Conservation (phyloP, 2,329 filamentous ascomycete species). For the Apiospora malaysiana region DNA sequence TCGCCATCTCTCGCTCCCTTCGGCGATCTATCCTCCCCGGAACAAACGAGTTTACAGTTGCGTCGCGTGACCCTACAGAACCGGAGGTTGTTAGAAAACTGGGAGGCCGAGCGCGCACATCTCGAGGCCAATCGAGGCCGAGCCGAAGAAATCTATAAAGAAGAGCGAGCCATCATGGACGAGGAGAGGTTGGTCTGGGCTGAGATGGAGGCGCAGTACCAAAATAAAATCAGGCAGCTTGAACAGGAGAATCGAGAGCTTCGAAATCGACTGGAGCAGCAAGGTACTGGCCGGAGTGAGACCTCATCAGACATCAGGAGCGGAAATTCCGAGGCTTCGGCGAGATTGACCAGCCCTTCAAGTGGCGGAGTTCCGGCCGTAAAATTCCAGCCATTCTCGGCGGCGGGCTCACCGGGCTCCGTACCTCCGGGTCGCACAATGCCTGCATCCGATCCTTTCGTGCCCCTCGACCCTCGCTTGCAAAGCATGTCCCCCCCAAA, state of each 20-base stretch:
- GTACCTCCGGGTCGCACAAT: constrained; percentile 35
- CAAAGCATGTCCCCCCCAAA: constrained; percentile 43
- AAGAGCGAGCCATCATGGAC: constrained; percentile 60
- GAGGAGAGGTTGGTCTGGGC: constrained; percentile 55
- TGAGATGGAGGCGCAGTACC: constrained; percentile 44
- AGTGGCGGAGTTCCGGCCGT: constrained; percentile 26
- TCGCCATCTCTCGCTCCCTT: constrained; percentile 28
- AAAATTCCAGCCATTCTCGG: constrained; percentile 24
- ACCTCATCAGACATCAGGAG: constrained; percentile 26
- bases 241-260: constrained; percentile 39
- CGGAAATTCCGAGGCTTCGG: constrained; percentile 25
- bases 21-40: constrained; percentile 26
- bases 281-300: not conserved
- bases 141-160: constrained; percentile 61
- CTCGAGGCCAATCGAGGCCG: constrained; percentile 59
- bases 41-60: constrained; percentile 31
- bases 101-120: constrained; percentile 60
- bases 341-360: constrained; percentile 25
- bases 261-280: not conserved
- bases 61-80: constrained; percentile 34
- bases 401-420: constrained; percentile 19
- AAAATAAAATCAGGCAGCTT: constrained; percentile 14
- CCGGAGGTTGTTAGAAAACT: constrained; percentile 48
- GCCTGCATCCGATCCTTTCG: constrained; percentile 45
- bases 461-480: constrained; percentile 52